phyloP scores from a whole-genome alignment of 768 basidiomycete species.

The button mushroom (Agaricus bisporus) region DNA sequence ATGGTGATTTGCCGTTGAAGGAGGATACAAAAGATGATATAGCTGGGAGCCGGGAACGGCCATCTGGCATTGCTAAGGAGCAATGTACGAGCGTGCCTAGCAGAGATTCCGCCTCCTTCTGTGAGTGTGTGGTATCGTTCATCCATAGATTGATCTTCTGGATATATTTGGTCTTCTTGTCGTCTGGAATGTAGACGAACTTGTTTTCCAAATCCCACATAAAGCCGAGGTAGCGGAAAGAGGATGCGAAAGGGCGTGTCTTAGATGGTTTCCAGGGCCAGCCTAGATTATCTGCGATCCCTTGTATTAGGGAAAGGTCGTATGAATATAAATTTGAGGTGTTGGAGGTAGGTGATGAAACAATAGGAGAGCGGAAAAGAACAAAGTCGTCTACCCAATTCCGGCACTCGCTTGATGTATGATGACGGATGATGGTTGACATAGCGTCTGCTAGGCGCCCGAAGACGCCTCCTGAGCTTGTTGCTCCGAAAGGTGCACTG shows the following conservation, averaged over 20 bases:
- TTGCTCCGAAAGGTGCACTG: conserved; percentile 22
- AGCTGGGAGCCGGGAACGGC: conserved; percentile 23
- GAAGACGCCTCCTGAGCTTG: conserved; percentile 24
- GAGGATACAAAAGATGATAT: conserved; percentile 21
- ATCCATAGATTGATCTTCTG: conserved; percentile 17
- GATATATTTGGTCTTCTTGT: conserved; percentile 25
- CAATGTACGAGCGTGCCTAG: conserved; percentile 32
- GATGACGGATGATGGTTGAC: conserved; percentile 13
- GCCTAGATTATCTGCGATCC: conserved; percentile 19
- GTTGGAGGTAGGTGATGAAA: neutral
- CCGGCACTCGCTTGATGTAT: neutral
- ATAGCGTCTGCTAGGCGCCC: conserved; percentile 26
- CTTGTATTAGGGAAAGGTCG: conserved; percentile 8
- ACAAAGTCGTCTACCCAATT: conserved; percentile 29
- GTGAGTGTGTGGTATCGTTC: conserved; percentile 2
- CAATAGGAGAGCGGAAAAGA: conserved; percentile 14
- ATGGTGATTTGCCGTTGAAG: conserved; percentile 18
- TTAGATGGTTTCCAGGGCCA: conserved; percentile 31
- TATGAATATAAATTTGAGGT: neutral
- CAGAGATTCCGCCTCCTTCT: conserved; percentile 19
- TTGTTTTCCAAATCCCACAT: conserved; percentile 24
- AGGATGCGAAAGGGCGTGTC: conserved; percentile 17
- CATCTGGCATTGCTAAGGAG: conserved; percentile 22
- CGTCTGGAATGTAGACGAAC: conserved; percentile 22
- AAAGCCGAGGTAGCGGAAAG: conserved; percentile 32